Conservation (phyloP, 2,329 filamentous ascomycete species). For the Pyricularia sp. region DNA sequence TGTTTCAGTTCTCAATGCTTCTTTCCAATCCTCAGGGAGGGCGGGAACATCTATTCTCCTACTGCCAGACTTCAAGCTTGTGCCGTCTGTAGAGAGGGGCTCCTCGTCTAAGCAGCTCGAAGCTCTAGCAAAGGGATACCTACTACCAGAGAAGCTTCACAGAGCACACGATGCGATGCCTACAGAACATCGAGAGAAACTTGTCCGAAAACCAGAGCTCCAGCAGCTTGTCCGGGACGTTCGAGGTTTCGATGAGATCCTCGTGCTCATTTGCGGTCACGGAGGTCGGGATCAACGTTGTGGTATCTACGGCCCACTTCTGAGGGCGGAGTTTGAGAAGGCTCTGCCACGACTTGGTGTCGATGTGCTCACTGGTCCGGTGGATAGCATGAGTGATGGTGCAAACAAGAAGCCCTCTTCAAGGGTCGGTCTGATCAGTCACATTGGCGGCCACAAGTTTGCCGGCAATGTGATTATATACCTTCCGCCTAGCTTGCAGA, state of each 20-base stretch:
- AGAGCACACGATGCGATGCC: constrained; percentile 45
- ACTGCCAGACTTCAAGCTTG: constrained; percentile 71
- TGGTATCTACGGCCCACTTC: constrained; percentile 62
- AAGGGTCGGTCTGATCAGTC: constrained; percentile 58
- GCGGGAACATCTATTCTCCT: constrained; percentile 54
- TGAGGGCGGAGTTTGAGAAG: constrained; percentile 56
- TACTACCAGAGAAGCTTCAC: constrained; percentile 52
- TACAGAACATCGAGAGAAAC: constrained; percentile 40
- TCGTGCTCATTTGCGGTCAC: constrained; percentile 85
- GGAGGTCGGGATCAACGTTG: constrained; percentile 71
- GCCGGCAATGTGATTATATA: constrained; percentile 79
- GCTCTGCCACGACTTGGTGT: constrained; percentile 39
- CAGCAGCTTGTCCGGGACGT: constrained; percentile 41
- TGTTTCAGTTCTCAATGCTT: constrained; percentile 62
- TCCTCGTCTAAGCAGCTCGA: constrained; percentile 37
- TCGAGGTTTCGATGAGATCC: constrained; percentile 48
- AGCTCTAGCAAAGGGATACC: constrained; percentile 49
- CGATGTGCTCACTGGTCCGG: constrained; percentile 31
- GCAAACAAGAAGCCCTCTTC: constrained; percentile 25
- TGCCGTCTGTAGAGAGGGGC: constrained; percentile 55
- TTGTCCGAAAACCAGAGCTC: constrained; percentile 37
- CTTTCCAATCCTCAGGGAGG: constrained; percentile 46
- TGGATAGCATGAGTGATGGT: constrained; percentile 11
- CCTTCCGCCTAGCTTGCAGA: constrained; percentile 43
- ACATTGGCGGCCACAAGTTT: constrained; percentile 76